Evolutionary conservation across 345 rosid genomes (phyloP).

Genomic region (Pugionium dolabratum): DNA sequence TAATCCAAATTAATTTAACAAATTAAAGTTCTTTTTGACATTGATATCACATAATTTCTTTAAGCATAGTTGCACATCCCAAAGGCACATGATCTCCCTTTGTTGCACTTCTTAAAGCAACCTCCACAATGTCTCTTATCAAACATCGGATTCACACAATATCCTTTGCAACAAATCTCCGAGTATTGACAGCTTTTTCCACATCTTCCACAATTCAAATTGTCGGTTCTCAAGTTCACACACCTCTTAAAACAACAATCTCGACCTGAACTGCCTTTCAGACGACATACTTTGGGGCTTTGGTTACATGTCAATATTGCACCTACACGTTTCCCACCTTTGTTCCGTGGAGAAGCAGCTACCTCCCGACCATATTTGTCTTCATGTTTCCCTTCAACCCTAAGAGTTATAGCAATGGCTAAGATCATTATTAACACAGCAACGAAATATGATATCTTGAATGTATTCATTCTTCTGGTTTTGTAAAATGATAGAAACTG

Average conservation of each 20-base stretch:
- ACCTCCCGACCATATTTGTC: constrained; percentile 10
- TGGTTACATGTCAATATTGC: constrained; percentile 49
- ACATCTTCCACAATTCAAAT: constrained; percentile 54
- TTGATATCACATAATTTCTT: not conserved
- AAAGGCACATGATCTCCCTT: constrained; percentile 50
- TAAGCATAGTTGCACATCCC: constrained; percentile 67
- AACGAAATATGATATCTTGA: constrained; percentile 34
- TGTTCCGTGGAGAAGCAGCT: constrained; percentile 11
- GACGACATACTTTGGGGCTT: constrained; percentile 51
- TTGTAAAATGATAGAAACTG: constrained; percentile 5
- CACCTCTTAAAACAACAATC: constrained; percentile 62
- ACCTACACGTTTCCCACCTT: constrained; percentile 22
- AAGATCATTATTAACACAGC: constrained; percentile 31
- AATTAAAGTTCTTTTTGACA: not conserved
- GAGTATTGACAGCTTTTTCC: constrained; percentile 56
- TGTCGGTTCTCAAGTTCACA: constrained; percentile 47
- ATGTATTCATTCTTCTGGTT: constrained; percentile 32
- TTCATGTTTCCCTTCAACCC: constrained; percentile 23
- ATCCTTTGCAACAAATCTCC: constrained; percentile 57
- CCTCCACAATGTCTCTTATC: constrained; percentile 58
- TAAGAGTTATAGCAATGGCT: constrained; percentile 35
- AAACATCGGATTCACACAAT: constrained; percentile 59
- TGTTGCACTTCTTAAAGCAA: constrained; percentile 60
- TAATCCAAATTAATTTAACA: constrained; percentile 30
- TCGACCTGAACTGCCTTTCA: constrained; percentile 54